Evolutionary conservation across 2,329 filamentous ascomycete genomes (phyloP).

Genomic region (Exophiala spinifera): DNA sequence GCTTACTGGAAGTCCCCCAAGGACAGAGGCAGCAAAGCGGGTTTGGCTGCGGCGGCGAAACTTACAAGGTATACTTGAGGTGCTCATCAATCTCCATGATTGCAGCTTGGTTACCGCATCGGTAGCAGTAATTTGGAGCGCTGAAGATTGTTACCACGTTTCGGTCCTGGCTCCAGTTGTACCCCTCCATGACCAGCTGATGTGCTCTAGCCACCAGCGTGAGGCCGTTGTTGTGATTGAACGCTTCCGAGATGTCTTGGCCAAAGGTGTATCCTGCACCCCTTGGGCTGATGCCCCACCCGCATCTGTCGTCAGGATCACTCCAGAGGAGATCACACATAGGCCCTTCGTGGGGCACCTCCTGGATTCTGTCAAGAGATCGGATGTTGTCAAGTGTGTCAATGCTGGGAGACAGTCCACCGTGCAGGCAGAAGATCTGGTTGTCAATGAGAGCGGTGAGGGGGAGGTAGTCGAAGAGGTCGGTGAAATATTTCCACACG

Average conservation of each 20-base stretch:
- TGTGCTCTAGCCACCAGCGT: slow-evolving; percentile 94
- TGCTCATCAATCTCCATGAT: slow-evolving; percentile 99
- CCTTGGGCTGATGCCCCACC: slow-evolving; percentile 92
- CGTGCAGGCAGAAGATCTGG: slow-evolving; percentile 98
- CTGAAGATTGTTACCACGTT: slow-evolving; percentile 97
- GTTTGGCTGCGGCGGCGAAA: slow-evolving; percentile 33
- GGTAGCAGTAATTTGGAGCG: slow-evolving; percentile 95
- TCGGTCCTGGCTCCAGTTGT: slow-evolving; percentile 98
- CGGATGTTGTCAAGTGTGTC: slow-evolving; percentile 95
- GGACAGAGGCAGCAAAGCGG: too few relatives aligned
- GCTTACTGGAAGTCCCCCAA: too few relatives aligned
- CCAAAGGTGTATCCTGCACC: slow-evolving; percentile 94
- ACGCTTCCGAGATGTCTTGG: slow-evolving; percentile 96
- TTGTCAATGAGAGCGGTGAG: slow-evolving; percentile 97
- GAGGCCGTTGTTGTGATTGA: slow-evolving; percentile 98
- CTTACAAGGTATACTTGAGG: slow-evolving; percentile 98
- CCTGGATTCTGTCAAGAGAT: slow-evolving; percentile 91
- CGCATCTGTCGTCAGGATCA: slow-evolving; percentile 93
- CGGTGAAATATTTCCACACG: slow-evolving; percentile 98
- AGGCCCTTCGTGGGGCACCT: slow-evolving; percentile 95
- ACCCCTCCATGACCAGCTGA: slow-evolving; percentile 98
- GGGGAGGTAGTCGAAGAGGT: slow-evolving; percentile 97
- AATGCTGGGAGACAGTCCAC: slow-evolving; percentile 91
- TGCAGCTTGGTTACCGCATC: slow-evolving; percentile 98
- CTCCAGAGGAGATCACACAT: slow-evolving; percentile 99